Evolutionary conservation across 2,329 filamentous ascomycete species (phyloP).

Genomic region (Mycogone perniciosa): DNA sequence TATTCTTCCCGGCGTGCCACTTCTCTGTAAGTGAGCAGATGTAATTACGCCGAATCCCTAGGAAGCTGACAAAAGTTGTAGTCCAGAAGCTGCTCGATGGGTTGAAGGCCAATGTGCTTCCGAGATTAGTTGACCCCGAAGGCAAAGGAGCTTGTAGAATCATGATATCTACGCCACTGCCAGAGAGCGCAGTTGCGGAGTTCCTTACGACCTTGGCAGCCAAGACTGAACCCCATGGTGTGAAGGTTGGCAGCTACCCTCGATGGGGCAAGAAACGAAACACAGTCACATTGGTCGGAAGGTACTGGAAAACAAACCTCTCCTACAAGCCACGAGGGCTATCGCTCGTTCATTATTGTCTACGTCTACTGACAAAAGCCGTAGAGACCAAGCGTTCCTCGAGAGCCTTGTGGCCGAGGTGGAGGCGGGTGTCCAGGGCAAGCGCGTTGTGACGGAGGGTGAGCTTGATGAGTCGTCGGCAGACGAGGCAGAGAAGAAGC

Average conservation of each 20-base stretch:
- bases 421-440: conserved; percentile 67
- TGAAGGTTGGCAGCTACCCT: conserved; percentile 95
- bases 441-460: conserved; percentile 62
- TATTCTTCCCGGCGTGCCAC: conserved; percentile 84
- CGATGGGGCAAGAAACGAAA: conserved; percentile 83
- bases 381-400: conserved; percentile 65
- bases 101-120: conserved; percentile 62
- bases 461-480: conserved; percentile 51
- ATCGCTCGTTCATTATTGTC: background rate
- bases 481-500: conserved; percentile 1
- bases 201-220: conserved; percentile 76
- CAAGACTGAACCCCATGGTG: conserved; percentile 64
- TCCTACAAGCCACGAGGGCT: background rate
- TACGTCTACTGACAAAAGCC: conserved; percentile 13
- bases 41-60: too few relatives aligned
- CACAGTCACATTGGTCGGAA: conserved; percentile 79
- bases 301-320: conserved; percentile 29
- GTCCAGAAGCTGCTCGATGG: conserved; percentile 71
- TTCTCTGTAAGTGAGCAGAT: conserved; percentile 54
- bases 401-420: conserved; percentile 76
- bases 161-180: conserved; percentile 77
- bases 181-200: conserved; percentile 77
- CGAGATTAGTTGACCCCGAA: conserved; percentile 70
- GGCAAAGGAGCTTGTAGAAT: conserved; percentile 75
- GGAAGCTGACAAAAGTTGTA: conserved; percentile 19